These are phyloP conservation scores for Crucihimalaya himalaica DNA, from an alignment of 345 rosid genomes.

Conservation along the genomic window DNA sequence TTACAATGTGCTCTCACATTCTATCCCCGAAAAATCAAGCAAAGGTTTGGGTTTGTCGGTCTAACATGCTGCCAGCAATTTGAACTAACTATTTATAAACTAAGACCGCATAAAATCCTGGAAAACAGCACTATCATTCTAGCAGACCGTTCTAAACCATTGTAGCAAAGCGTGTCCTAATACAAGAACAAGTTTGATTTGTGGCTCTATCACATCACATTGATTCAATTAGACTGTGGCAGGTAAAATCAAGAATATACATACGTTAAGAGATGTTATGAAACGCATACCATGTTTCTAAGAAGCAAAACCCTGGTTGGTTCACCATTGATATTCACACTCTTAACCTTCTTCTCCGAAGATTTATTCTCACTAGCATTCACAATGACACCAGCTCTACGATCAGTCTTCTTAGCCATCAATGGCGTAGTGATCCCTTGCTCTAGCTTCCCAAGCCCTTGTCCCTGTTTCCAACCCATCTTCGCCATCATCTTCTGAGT, in stretches of 20 bases:
- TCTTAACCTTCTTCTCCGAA: slow-evolving; percentile 86
- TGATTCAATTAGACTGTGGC: background rate
- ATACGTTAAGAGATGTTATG: background rate
- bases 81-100: background rate
- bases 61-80: background rate
- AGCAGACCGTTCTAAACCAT: slow-evolving; percentile 12
- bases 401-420: slow-evolving; percentile 97
- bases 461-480: slow-evolving; percentile 99
- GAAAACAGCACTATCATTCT: background rate
- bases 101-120: slow-evolving; percentile 15
- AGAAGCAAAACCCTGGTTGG: slow-evolving; percentile 90
- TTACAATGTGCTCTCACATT: background rate
- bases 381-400: slow-evolving; percentile 97
- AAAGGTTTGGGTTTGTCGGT: background rate
- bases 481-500: slow-evolving; percentile 99
- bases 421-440: slow-evolving; percentile 97
- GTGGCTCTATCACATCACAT: background rate
- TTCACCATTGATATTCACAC: slow-evolving; percentile 76
- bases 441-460: slow-evolving; percentile 93
- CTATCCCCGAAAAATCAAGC: background rate
- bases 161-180: background rate
- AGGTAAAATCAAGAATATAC: background rate
- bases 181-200: background rate
- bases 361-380: slow-evolving; percentile 77
- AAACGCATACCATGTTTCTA: slow-evolving; percentile 75